Base-by-base conservation (phyloP, 2,329 filamentous ascomycete genomes). In the Macroventuria anomochaeta region DNA sequence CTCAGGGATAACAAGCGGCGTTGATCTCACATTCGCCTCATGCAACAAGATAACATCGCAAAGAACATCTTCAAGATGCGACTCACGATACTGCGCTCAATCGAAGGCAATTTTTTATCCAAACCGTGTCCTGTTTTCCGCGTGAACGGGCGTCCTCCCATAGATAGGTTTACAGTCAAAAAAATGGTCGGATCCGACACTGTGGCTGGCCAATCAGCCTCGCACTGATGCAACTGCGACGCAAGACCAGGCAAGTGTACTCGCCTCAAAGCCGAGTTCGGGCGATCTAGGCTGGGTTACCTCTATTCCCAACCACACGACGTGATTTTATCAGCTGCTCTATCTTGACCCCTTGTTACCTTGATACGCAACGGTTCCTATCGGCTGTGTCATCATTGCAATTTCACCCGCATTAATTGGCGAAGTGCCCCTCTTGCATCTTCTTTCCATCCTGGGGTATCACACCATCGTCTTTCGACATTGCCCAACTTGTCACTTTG, bases 311-410 rank as follows among this genome's bases (percentile, higher is more conserved):
- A 57, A 61, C 59, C 64, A 61, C 57, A 64, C 49, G 52, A 51
- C 47, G 57, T 47, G 51, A 41, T 65, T 64, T 62, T 64, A 68
- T 68, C 65, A 68, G 63, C 65, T 63, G 60, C 62, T 65, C 63
- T 65, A 63, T 64, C 46, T 52, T 61, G 39, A 61, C 46, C 55
- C 55, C 51, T 39, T 57, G 60, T 59, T 64, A 63, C 56, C 47
- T 36, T 58, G 63, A 65, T 66, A 65, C 62, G 53, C 58, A 46
- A 57, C 61, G 59, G 59, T 57, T 62, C 51, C 57, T 61, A 65
- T 67, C 67, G 64, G 63, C 58, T 62, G 59, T 65, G 60, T 58
- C 62, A 63, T 62, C 48, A 57, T 49, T 31, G 40, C 36, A 31
- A 26, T n/a, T 40, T 36, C 29, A 54, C 46, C 36, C 57, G 63